A percentile compares a stretch with the other conserved stretches of the same genome.
These are phyloP conservation scores for Pyrus hybrid DNA, from an alignment of 331 rosid species.

Conservation along the genomic window DNA sequence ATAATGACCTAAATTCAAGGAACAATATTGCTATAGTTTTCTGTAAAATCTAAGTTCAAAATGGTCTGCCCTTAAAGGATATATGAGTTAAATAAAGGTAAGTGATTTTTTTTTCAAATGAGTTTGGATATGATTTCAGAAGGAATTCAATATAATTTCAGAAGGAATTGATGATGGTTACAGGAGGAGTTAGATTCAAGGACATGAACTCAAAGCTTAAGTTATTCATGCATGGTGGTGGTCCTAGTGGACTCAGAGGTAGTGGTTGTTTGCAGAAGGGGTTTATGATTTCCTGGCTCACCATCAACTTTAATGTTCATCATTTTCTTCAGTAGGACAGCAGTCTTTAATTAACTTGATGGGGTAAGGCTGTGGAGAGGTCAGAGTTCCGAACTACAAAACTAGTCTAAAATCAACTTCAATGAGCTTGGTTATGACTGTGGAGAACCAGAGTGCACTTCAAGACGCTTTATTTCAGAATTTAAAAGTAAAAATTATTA, in stretches of 20 bases:
- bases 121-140: background rate
- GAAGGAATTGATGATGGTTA: background rate
- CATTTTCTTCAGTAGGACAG: background rate
- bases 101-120: background rate
- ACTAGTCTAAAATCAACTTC: background rate
- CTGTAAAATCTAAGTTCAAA: too few relatives aligned
- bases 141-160: background rate
- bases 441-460: background rate
- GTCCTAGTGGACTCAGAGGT: background rate
- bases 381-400: background rate
- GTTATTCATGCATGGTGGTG: background rate
- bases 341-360: slow-evolving; percentile 1
- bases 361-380: slow-evolving; percentile 8
- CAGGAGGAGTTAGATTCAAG: background rate
- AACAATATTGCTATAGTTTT: too few relatives aligned
- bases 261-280: background rate
- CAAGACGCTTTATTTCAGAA: background rate
- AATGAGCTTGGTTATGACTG: background rate
- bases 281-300: background rate
- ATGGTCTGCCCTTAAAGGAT: background rate
- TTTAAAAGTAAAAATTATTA: background rate
- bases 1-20: too few relatives aligned
- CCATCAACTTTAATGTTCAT: too few relatives aligned
- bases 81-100: background rate
- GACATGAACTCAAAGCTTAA: background rate